Evolutionary conservation across 257 asterid species (phyloP).

Genomic region (Solanum pennellii): DNA sequence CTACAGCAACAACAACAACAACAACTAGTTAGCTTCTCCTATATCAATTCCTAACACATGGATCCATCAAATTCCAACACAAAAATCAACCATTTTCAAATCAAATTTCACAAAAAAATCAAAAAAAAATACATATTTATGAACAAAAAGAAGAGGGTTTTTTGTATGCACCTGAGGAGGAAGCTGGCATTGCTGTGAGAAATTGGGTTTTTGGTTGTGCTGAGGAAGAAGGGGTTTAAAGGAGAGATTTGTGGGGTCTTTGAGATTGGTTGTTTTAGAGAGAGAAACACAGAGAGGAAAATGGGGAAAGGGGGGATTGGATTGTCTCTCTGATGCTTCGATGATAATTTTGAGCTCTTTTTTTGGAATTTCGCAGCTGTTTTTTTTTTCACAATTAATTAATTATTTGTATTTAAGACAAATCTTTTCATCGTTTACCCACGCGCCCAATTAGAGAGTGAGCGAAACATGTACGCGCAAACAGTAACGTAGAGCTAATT

Average conservation of each 20-base stretch:
- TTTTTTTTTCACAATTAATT: neutral
- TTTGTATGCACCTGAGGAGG: conserved; percentile 51
- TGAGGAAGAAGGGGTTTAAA: neutral
- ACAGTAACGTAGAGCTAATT: neutral
- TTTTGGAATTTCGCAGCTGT: neutral
- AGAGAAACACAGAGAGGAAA: neutral
- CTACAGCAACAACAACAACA: conserved; percentile 13
- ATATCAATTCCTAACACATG: conserved; percentile 2
- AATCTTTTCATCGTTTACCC: neutral
- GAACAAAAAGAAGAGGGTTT: neutral
- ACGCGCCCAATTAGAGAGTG: neutral
- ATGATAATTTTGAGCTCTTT: neutral
- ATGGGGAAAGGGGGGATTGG: neutral
- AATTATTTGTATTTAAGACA: neutral
- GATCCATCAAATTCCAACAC: neutral
- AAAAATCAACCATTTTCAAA: neutral
- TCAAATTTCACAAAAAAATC: neutral
- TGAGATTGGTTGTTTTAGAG: conserved; percentile 49
- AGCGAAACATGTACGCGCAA: neutral
- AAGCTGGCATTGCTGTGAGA: conserved; percentile 84
- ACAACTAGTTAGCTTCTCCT: neutral
- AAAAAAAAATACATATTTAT: neutral
- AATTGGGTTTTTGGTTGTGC: conserved; percentile 24
- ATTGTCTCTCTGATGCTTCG: neutral
- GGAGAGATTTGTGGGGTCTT: conserved; percentile 61